Percentiles rank a stretch among this genome's conserved stretches.
phyloP scores from a whole-genome alignment of 1,284 basidiomycete species.

The Puccinia triticina region DNA sequence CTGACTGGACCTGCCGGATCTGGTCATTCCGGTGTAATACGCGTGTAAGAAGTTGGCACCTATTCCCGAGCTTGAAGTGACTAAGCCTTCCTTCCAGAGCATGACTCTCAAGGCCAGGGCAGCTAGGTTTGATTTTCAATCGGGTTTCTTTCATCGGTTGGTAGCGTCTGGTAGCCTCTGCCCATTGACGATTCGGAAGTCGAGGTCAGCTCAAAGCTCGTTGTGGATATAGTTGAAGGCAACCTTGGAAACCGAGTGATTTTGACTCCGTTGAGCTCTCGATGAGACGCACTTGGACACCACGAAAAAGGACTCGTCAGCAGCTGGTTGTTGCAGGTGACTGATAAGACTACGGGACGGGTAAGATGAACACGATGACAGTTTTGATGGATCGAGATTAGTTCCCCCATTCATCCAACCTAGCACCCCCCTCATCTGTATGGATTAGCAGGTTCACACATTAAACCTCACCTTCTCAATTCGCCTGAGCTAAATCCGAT shows the following conservation, averaged over 20 bases:
- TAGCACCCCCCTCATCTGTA: neutral
- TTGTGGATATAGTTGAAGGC: neutral
- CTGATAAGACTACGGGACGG: neutral
- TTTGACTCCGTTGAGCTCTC: neutral
- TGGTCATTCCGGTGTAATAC: too few relatives aligned
- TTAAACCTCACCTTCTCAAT: neutral
- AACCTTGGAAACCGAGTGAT: conserved; percentile 9
- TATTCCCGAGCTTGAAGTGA: too few relatives aligned
- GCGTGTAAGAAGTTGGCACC: neutral
- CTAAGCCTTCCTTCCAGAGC: too few relatives aligned
- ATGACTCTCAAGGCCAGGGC: too few relatives aligned
- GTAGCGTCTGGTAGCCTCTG: neutral
- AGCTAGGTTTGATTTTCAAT: too few relatives aligned
- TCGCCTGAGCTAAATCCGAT: neutral
- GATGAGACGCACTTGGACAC: neutral
- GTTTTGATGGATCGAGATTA: neutral
- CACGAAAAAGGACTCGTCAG: neutral
- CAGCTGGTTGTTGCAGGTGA: neutral
- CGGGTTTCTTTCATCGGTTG: neutral
- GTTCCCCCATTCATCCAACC: conserved; percentile 9
- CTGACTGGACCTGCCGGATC: too few relatives aligned
- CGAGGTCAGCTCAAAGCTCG: neutral
- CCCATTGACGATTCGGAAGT: neutral
- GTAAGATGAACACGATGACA: neutral
- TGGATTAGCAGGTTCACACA: neutral